phyloP scores from a whole-genome alignment of 2,329 filamentous ascomycete species.

The Emmonsia crescens region DNA sequence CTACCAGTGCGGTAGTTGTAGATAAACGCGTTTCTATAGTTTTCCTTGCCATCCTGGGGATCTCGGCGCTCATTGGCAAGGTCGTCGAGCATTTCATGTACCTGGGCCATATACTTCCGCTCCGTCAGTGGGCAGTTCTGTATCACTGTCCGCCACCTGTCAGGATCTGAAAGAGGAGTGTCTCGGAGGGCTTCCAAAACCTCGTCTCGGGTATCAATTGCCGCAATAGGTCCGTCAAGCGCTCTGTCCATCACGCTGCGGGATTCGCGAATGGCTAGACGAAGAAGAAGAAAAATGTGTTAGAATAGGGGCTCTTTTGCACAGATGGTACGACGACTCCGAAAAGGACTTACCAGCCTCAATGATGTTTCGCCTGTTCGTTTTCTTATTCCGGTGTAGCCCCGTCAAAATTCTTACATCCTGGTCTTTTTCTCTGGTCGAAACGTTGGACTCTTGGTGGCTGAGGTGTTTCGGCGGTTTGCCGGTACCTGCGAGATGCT shows the following conservation, averaged over 20 bases:
- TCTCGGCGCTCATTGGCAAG: conserved; percentile 43
- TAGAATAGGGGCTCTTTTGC: neutral
- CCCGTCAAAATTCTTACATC: conserved; percentile 78
- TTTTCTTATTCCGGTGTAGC: conserved; percentile 80
- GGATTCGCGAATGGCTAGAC: conserved; percentile 40
- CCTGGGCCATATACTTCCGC: conserved; percentile 69
- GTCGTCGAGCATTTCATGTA: conserved; percentile 62
- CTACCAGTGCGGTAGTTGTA: conserved; percentile 83
- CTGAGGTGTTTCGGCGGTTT: conserved; percentile 32
- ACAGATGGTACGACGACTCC: neutral
- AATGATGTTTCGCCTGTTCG: conserved; percentile 75
- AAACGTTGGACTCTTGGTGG: conserved; percentile 27
- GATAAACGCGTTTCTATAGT: conserved; percentile 64
- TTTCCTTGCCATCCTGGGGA: conserved; percentile 38
- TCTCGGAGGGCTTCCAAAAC: conserved; percentile 65
- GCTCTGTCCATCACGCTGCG: conserved; percentile 59
- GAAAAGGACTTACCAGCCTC: conserved; percentile 54
- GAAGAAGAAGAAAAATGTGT: neutral
- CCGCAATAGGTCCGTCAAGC: conserved; percentile 67
- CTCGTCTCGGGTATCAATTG: conserved; percentile 78
- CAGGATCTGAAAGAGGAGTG: conserved; percentile 65
- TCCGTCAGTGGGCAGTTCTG: conserved; percentile 67
- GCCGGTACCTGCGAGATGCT: conserved; percentile 36
- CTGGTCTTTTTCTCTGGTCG: conserved; percentile 43
- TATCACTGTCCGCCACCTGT: conserved; percentile 73